Base-by-base conservation (phyloP, 2,329 filamentous ascomycete species). In the Nigrospora oryzae region DNA sequence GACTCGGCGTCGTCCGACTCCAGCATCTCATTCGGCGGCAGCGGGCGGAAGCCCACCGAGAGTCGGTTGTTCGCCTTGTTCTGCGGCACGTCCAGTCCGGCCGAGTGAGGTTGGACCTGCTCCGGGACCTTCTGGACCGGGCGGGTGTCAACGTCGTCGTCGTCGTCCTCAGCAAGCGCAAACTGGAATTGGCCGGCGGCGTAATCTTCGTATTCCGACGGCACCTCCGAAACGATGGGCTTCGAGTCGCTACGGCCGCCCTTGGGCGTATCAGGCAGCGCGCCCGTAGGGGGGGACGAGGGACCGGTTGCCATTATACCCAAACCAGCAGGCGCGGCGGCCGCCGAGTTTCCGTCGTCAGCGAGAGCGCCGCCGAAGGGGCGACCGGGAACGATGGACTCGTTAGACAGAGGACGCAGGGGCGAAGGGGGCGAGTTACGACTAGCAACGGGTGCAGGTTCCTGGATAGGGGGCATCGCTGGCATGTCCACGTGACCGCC, bases 1-100 rank as follows among this genome's bases (percentile, higher is more conserved):
- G 91, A 83, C 64, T 97, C 93, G 0, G 93, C 89, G 61, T 96
- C 91, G 60, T 97, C 93, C 3, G 83, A 79, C 37, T 84, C 80
- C 30, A 73, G 75, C 44, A 87, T 81, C 51, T 95, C 86, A 58
- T 90, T 83, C 33, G 89, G 88, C 5, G 93, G 93, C 50, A 98
- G 74, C 17, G 93, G 93, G 14, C 93, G 84, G 63, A 95, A 76
- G 28, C 81, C 81, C 38, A 84, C 77, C 1, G 82, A 86, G n/a
- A 84, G 63, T 46, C 82, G 73, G 49, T 75, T 75, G 55, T 67
- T 71, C 47, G 77, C 68, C 48, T 73, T 68, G 35, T 13, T 36
- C 14, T 69, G 67, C 2, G 81, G 79, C 39, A 83, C 72, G 42
- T 68, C 73, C 7, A 84, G 66, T 32, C 62, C 61, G 49, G 59